A percentile compares a stretch with the other conserved stretches of the same genome.
Evolutionary conservation across 192 early-diverging fungal species (phyloP).

Genomic region (Piromyces finnis): DNA sequence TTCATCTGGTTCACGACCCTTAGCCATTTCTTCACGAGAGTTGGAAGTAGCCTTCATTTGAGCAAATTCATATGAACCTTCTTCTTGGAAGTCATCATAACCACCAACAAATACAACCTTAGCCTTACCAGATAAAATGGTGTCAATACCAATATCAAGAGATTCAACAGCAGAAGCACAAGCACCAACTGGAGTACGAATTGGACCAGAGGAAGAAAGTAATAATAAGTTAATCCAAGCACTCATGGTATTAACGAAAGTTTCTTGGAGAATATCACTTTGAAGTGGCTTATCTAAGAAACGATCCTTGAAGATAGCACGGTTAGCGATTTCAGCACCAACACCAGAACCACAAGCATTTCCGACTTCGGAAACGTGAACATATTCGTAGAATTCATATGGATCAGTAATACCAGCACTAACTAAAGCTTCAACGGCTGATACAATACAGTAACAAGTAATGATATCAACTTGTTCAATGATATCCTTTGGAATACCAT

Average conservation of each 20-base stretch:
- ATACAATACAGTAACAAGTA: slow-evolving; percentile 72
- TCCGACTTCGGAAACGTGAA: slow-evolving; percentile 86
- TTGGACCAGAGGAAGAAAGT: slow-evolving; percentile 78
- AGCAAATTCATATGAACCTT: slow-evolving; percentile 84
- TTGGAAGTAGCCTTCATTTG: slow-evolving; percentile 92
- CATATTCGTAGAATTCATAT: slow-evolving; percentile 92
- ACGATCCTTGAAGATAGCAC: slow-evolving; percentile 64
- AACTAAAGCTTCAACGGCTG: slow-evolving; percentile 80
- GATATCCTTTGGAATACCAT: slow-evolving; percentile 84
- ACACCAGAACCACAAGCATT: slow-evolving; percentile 80
- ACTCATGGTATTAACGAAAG: slow-evolving; percentile 86
- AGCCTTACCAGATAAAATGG: slow-evolving; percentile 79
- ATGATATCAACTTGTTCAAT: slow-evolving; percentile 78
- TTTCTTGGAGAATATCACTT: slow-evolving; percentile 87
- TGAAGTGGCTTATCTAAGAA: slow-evolving; percentile 64
- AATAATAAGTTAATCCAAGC: slow-evolving; percentile 96
- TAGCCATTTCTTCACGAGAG: slow-evolving; percentile 59
- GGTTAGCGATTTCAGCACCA: slow-evolving; percentile 63
- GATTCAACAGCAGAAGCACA: slow-evolving; percentile 85
- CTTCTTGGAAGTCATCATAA: slow-evolving; percentile 84
- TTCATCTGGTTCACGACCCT: slow-evolving; percentile 66
- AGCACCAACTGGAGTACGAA: slow-evolving; percentile 82
- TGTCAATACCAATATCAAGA: slow-evolving; percentile 79
- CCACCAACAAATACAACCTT: slow-evolving; percentile 85
- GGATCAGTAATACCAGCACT: slow-evolving; percentile 89